Base-by-base conservation (phyloP, 305 asterid species). In the Fraxinus baroniana region DNA sequence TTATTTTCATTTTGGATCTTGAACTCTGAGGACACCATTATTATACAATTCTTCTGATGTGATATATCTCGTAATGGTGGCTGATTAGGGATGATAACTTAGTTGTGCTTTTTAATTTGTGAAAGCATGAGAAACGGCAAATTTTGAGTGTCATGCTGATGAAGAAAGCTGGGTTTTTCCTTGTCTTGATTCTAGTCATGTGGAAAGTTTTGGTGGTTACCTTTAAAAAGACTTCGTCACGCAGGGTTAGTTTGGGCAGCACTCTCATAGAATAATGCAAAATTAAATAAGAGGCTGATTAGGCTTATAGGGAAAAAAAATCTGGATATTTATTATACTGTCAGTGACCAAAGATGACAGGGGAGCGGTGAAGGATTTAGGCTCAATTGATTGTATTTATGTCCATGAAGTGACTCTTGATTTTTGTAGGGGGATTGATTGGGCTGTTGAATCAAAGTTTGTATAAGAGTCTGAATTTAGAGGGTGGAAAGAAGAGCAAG, bases 131-230 rank as follows among this genome's bases (percentile, higher is more conserved):
- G 78, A 60, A 60, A 74, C 72, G 30, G 66, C 44, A 24, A 49
- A 71, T 26, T 41, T 18, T 1, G 20, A 32, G 8, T 3, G 41
- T 15, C 72, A 13, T 28, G 74, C 71, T 55, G 79, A 28, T 36
- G 77, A 77, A 66, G 24, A 82, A 22, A 70, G 66, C 64, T 73
- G 60, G 78, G 49, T 71, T 35, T 17, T 75, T 80, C 57, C 57
- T 46, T 71, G 74, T 77, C 64, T 35, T 22, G 55, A 66, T 81
- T 74, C 26, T 17, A 60, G 37, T 46, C 22, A 36, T 9, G 30
- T 72, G 60, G 79, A 20, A 64, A 60, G 37, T 20, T 84, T 52
- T 78, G 80, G 37, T 81, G 24, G 79, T 41, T 80, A 37, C 22
- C 41, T 28, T 8, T 8, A 60, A 8, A 60, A 60, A 6, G 28